phyloP scores from a whole-genome alignment of 768 basidiomycete genomes.

The Omphalotus guepiniiformis region DNA sequence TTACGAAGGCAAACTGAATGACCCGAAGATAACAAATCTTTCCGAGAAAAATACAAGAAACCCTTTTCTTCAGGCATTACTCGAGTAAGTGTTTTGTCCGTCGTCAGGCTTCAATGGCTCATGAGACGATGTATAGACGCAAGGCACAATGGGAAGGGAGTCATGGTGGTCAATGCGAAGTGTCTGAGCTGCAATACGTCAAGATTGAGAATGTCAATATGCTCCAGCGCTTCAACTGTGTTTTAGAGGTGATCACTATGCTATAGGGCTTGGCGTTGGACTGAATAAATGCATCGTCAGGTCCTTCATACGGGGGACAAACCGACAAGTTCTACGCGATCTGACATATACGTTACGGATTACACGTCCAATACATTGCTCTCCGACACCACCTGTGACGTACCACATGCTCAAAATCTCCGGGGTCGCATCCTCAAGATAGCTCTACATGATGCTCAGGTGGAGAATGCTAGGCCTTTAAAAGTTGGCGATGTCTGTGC shows the following conservation, averaged over 20 bases:
- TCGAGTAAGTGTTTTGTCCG: constrained; percentile 39
- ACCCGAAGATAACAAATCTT: constrained; percentile 42
- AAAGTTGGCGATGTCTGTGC: constrained; percentile 37
- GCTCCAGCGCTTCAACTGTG: constrained; percentile 45
- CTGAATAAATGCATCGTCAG: constrained; percentile 26
- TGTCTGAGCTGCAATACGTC: constrained; percentile 35
- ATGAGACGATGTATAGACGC: constrained; percentile 35
- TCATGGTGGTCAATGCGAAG: constrained; percentile 19
- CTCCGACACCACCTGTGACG: constrained; percentile 21
- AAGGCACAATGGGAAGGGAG: constrained; percentile 39
- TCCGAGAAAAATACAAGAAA: constrained; percentile 32
- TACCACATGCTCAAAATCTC: constrained; percentile 41
- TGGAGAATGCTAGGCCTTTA: constrained; percentile 32
- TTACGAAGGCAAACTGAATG: constrained; percentile 50
- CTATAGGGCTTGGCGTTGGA: too few species aligned
- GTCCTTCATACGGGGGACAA: constrained; percentile 38
- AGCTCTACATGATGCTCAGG: constrained; percentile 45
- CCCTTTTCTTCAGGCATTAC: constrained; percentile 40
- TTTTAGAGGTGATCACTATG: constrained; percentile 66
- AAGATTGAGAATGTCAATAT: constrained; percentile 45
- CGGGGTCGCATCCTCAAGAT: constrained; percentile 50
- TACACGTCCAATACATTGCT: constrained; percentile 52
- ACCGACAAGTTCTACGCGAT: constrained; percentile 24
- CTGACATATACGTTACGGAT: constrained; percentile 58
- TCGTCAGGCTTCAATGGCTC: background rate